Evolutionary conservation across 306 rosid genomes (phyloP), one percentile per base, ranked within the genome.

Genomic region (Prunus persica): DNA sequence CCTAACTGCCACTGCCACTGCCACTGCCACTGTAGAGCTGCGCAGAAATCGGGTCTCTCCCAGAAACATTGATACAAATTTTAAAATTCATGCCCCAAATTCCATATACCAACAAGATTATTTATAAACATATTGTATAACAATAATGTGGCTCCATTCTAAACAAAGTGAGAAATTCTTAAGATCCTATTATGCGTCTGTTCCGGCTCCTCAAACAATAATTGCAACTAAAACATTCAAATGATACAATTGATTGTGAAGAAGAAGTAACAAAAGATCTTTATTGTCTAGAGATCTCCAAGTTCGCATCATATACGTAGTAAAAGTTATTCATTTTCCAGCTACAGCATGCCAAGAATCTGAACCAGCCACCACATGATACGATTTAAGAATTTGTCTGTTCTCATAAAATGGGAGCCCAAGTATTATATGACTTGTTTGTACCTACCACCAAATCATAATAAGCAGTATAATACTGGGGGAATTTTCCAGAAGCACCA

Each of bases 401-500:
- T 22, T 65, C 51, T 56, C 16, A 56, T 20, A 34, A 72, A 34
- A 60, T 52, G 65, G 11, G 15, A 11, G 45, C n/a, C 24, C 5
- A 13, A 32, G 62, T 64, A 63, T 24, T 69, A 79, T 43, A 38
- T 52, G 16, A 28, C 60, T 54, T 63, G 63, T 69, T 34, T 84
- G 80, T 68, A 74, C 97, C 46, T 86, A 94, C 98, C 98, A 94
- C 97, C 82, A 94, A 85, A 43, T 94, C 97, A 56, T 87, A 90
- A 81, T 94, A 94, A 61, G 97, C 96, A 67, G 76, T 83, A 81
- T 94, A 94, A 83, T 94, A 94, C 84, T 92, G 91, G 3, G 97
- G 96, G 80, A 89, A 94, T 83, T 90, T 94, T 84, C 97, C 98
- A 41, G 98, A 86, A 82, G 95, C 96, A 73, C 98, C 98, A 9